Conservation (phyloP, 306 rosid genomes). For the Elaeagnus macrophylla region DNA sequence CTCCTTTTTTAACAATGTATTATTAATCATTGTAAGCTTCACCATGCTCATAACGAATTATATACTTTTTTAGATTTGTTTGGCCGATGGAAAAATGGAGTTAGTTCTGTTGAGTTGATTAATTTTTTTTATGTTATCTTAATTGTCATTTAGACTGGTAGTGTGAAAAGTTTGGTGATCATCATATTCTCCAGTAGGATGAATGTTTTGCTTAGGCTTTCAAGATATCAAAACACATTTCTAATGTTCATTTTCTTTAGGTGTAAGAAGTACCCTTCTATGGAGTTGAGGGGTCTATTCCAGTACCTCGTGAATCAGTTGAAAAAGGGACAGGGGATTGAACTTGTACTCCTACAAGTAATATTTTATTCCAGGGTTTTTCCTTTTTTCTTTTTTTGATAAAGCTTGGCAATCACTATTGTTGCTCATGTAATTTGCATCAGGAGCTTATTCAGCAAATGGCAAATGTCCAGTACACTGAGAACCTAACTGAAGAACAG, state of each 20-base stretch:
- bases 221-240: neutral
- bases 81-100: too few relatives aligned
- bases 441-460: slow-evolving; percentile 99
- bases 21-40: too few relatives aligned
- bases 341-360: slow-evolving; percentile 94
- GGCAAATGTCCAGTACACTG: slow-evolving; percentile 98
- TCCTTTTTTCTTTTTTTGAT: slow-evolving; percentile 3
- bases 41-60: too few relatives aligned
- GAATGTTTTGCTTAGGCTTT: neutral
- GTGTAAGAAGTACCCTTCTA: slow-evolving; percentile 97
- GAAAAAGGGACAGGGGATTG: slow-evolving; percentile 90
- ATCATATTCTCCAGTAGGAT: neutral
- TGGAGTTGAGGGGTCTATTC: slow-evolving; percentile 97
- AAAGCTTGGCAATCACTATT: slow-evolving; percentile 7
- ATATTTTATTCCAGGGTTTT: slow-evolving; percentile 6
- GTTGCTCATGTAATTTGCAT: slow-evolving; percentile 18
- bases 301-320: slow-evolving; percentile 96
- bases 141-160: neutral
- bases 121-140: neutral
- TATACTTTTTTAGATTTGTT: too few relatives aligned
- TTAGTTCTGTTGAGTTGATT: neutral
- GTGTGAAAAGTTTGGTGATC: neutral
- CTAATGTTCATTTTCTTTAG: slow-evolving; percentile 28
- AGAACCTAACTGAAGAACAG: slow-evolving; percentile 93
- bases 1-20: too few relatives aligned